These are phyloP conservation scores for Starmerella sp. DNA, from an alignment of 805 yeast species.

Conservation along the genomic window DNA sequence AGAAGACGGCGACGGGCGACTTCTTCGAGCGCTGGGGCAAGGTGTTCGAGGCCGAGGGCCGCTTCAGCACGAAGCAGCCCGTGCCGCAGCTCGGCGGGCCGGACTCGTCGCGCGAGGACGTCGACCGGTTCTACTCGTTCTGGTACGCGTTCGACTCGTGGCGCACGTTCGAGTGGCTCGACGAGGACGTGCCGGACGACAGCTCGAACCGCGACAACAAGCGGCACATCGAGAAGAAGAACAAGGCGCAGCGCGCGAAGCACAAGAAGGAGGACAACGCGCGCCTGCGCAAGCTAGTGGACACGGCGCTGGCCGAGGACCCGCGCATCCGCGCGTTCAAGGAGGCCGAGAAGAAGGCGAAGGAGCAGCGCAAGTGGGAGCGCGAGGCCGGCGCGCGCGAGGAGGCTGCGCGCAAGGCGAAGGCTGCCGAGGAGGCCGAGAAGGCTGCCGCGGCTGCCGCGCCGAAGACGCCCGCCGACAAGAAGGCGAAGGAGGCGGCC, in stretches of 20 bases:
- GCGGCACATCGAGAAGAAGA: constrained; percentile 96
- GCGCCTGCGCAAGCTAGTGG: constrained; percentile 73
- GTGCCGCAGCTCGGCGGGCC: constrained; percentile 69
- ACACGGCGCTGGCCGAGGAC: constrained; percentile 79
- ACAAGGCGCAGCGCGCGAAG: constrained; percentile 92
- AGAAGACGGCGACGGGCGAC: constrained; percentile 52
- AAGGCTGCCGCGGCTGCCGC: constrained; percentile 65
- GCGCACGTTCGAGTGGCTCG: constrained; percentile 96
- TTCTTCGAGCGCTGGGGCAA: constrained; percentile 90
- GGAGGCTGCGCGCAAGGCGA: constrained; percentile 87
- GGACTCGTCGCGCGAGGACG: constrained; percentile 62
- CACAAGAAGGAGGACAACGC: constrained; percentile 95
- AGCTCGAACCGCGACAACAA: constrained; percentile 98
- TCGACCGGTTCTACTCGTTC: constrained; percentile 79
- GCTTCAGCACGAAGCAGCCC: constrained; percentile 87
- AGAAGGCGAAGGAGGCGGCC: constrained; percentile 91
- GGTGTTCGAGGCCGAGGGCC: constrained; percentile 77
- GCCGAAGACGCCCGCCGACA: constrained; percentile 41
- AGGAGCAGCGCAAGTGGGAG: constrained; percentile 94
- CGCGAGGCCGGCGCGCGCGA: constrained; percentile 94
- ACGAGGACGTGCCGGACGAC: constrained; percentile 98
- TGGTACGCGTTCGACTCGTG: constrained; percentile 94
- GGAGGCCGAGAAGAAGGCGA: constrained; percentile 87
- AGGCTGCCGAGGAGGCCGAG: constrained; percentile 78
- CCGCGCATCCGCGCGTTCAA: constrained; percentile 91